Conservation (phyloP, 1,284 basidiomycete genomes). For the Puccinia brachypodii region DNA sequence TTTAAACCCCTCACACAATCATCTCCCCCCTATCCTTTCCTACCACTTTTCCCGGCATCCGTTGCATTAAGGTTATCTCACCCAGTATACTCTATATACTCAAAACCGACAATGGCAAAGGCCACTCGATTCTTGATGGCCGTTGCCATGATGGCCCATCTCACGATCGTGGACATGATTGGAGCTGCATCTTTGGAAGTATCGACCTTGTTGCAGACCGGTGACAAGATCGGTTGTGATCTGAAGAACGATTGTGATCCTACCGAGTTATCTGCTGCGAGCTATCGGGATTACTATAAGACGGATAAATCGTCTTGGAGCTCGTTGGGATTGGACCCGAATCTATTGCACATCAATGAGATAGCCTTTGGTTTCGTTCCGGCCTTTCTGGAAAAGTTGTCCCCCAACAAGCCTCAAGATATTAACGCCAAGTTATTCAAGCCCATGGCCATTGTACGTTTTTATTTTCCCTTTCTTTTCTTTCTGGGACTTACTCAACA, state of each 20-base stretch:
- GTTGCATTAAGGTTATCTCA: neutral
- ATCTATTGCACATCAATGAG: slow-evolving; percentile 18
- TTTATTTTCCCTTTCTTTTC: neutral
- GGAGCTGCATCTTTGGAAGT: neutral
- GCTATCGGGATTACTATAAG: neutral
- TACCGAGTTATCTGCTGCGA: neutral
- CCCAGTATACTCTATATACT: neutral
- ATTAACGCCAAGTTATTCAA: slow-evolving; percentile 27
- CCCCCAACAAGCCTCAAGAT: neutral
- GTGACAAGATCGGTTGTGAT: neutral
- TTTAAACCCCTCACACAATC: no score
- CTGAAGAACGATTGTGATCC: neutral
- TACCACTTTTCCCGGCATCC: no score
- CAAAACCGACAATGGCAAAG: neutral
- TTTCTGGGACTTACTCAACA: neutral
- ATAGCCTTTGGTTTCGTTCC: slow-evolving; percentile 38
- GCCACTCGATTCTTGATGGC: neutral
- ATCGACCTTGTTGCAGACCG: neutral
- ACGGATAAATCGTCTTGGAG: neutral
- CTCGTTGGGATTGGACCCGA: slow-evolving; percentile 5
- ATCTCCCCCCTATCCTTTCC: no score
- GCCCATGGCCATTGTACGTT: slow-evolving; percentile 38
- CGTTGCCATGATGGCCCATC: neutral
- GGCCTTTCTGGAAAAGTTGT: slow-evolving; percentile 11
- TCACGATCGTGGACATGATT: neutral